Conservation (phyloP, 192 early-diverging fungal species). For the Gigaspora rosea region DNA sequence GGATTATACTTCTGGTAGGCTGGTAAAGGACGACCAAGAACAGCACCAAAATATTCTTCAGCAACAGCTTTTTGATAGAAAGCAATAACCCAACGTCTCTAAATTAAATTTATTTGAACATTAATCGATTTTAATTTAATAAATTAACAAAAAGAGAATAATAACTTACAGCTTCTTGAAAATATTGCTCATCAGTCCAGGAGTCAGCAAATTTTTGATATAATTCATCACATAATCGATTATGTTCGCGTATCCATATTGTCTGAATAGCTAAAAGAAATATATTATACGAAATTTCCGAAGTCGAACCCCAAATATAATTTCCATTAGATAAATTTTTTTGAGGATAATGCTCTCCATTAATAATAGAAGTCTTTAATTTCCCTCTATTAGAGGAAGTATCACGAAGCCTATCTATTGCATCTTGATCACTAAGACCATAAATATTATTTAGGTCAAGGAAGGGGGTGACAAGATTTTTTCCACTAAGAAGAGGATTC, state of each 20-base stretch:
- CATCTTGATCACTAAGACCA: background rate
- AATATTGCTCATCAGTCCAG: conserved; percentile 17
- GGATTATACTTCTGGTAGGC: too few relatives aligned
- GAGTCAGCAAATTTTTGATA: background rate
- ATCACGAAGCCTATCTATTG: too few relatives aligned
- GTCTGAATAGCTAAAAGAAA: background rate
- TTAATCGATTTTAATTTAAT: too few relatives aligned
- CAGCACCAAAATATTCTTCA: too few relatives aligned
- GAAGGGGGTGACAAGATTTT: background rate
- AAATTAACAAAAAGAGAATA: too few relatives aligned
- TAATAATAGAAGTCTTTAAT: background rate
- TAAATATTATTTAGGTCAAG: conserved; percentile 18
- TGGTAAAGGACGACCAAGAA: too few relatives aligned
- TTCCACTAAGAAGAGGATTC: conserved; percentile 1
- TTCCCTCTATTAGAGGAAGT: background rate
- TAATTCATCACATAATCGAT: conserved; percentile 1
- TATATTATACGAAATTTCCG: background rate
- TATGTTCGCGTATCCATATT: conserved; percentile 18
- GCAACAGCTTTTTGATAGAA: too few relatives aligned
- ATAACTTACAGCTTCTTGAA: background rate
- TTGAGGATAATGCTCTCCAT: background rate
- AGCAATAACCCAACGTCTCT: too few relatives aligned
- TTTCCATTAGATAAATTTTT: background rate
- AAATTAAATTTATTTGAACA: too few relatives aligned
- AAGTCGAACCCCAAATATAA: background rate